phyloP scores from a whole-genome alignment of 306 rosid species.

The Lablab purpureus region DNA sequence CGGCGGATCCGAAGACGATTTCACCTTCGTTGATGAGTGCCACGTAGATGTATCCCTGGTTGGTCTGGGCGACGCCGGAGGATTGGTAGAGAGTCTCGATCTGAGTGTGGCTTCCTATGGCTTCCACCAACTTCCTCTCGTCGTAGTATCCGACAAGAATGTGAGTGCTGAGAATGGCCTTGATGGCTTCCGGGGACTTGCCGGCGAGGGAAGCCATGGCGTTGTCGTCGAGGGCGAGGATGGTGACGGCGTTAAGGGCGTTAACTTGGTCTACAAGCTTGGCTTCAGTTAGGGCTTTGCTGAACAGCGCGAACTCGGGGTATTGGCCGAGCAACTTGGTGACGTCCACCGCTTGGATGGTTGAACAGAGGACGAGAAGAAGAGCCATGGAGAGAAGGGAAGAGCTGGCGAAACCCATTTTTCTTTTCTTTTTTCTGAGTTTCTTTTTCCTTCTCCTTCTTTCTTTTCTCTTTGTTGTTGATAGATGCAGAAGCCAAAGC shows the following conservation, averaged over 20 bases:
- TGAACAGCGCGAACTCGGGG: conserved; percentile 52
- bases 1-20: conserved; percentile 58
- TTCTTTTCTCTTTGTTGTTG: neutral
- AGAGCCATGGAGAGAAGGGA: conserved; percentile 47
- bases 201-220: conserved; percentile 45
- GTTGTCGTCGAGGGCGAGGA: conserved; percentile 54
- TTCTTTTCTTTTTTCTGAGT: too few species aligned
- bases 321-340: conserved; percentile 42
- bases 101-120: neutral
- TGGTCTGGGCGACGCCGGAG: conserved; percentile 47
- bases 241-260: conserved; percentile 52
- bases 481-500: conserved; percentile 42
- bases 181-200: conserved; percentile 41
- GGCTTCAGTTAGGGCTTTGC: conserved; percentile 56
- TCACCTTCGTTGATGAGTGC: conserved; percentile 51
- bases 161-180: conserved; percentile 53
- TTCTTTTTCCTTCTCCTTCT: neutral
- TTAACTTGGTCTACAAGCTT: conserved; percentile 62
- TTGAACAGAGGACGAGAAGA: conserved; percentile 41
- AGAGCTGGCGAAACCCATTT: conserved; percentile 59
- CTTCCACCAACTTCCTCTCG: conserved; percentile 43
- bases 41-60: conserved; percentile 56
- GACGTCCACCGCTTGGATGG: conserved; percentile 59
- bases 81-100: conserved; percentile 60
- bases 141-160: conserved; percentile 56